Base-by-base conservation (phyloP, 2,329 filamentous ascomycete genomes). In the Paecilomyces niveus region DNA sequence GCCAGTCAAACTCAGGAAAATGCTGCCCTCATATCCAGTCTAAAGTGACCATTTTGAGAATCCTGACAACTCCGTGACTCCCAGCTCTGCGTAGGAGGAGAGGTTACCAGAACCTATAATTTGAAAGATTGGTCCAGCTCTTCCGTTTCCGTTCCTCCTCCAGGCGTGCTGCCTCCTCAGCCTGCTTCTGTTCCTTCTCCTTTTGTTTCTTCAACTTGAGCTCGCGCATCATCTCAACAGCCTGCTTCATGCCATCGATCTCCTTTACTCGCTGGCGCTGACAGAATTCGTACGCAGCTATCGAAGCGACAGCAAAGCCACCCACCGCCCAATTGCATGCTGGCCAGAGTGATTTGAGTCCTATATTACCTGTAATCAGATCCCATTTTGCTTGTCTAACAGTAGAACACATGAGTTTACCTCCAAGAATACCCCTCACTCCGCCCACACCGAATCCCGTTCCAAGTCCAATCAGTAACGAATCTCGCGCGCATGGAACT, bases 311-410 rank as follows among this genome's bases (percentile, higher is more conserved):
- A 24, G 87, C 80, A 72, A 94, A 96, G 35, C 85, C 81, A 6
- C 86, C 89, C 5, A 94, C 91, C 0, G 91, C 92, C 89, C 90
- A 96, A 68, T 95, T 95, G 35, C 88, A 87, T 0, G 89, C 85
- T 67, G 83, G 85, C 58, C 82, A 83, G 61, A 91, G 75, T 18
- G 82, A 80, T 50, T 82, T 85, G 84, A 69, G 33, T 33, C 71
- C 69, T 71, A 59, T 67, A 61, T 65, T 62, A 49, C 57, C 56
- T 58, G 57, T 54, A 62, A 53, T 62, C 58, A 64, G 51, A 56
- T 22, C 51, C 45, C 39, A 6, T 54, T 26, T 1, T 4, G 22
- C 53, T 45, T 5, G 15, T 29, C n/a, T 7, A 18, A 18, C n/a
- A 22, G 10, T 3, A 45, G 15, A 52, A 13, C 55, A 64, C 51